Percentiles rank a stretch among this genome's conserved stretches.
Conservation (phyloP, 2,329 filamentous ascomycete species). For the Biscogniauxia sp. region DNA sequence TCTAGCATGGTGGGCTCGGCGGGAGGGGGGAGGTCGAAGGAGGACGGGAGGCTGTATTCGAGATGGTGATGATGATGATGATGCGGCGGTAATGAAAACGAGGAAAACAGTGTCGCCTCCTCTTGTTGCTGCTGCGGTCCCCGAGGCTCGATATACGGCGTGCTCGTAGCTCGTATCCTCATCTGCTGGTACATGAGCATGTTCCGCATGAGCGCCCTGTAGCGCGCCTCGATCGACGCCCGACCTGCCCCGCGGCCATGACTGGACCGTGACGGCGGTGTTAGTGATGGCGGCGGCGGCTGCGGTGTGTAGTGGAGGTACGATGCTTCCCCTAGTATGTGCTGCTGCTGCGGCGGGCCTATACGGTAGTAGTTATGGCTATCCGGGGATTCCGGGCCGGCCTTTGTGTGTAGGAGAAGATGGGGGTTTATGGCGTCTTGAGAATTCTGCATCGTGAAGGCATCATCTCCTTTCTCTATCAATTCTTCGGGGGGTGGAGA, state of each 20-base stretch:
- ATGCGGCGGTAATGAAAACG: background rate
- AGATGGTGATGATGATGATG: conserved; percentile 9
- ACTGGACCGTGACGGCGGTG: conserved; percentile 6
- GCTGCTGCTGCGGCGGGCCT: background rate
- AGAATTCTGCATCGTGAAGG: background rate
- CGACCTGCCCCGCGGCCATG: background rate
- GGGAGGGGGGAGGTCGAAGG: background rate
- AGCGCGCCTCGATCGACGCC: conserved; percentile 23
- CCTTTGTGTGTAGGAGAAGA: background rate
- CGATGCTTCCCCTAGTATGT: background rate
- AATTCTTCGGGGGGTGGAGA: background rate
- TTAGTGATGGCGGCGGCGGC: background rate
- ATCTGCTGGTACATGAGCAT: conserved; percentile 23
- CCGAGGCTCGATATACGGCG: background rate
- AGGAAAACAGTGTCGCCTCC: background rate
- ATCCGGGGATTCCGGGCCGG: background rate
- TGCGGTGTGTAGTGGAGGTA: background rate
- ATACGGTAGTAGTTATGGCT: background rate
- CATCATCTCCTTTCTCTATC: background rate
- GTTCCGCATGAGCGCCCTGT: conserved; percentile 25
- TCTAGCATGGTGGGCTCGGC: background rate
- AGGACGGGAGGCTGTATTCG: conserved; percentile 7
- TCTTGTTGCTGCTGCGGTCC: background rate
- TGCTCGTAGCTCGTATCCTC: conserved; percentile 7
- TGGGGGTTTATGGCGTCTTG: background rate